These are phyloP conservation scores for Phytophthora fragariaefolia DNA, from an alignment of 352 stramenopile species.

Conservation along the genomic window DNA sequence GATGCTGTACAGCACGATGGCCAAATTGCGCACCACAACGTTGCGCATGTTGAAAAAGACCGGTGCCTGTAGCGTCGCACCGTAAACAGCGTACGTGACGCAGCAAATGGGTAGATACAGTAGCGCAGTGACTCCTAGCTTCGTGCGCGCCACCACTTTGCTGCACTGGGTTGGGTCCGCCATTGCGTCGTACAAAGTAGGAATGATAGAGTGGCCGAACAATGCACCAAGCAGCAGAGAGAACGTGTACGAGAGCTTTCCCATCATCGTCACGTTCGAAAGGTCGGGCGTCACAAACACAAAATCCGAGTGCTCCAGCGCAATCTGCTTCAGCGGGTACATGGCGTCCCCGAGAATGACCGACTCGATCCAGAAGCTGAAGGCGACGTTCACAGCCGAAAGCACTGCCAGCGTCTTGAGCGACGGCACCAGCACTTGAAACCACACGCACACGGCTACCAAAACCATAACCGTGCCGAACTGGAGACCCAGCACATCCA, in stretches of 20 bases:
- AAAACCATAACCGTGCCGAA: constrained; percentile 64
- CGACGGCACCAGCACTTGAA: constrained; percentile 73
- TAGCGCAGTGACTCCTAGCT: constrained; percentile 53
- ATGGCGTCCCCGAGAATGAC: constrained; percentile 86
- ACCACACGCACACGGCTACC: constrained; percentile 59
- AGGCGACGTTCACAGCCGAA: constrained; percentile 77
- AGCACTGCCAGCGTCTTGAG: constrained; percentile 62
- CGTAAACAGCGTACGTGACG: constrained; percentile 81
- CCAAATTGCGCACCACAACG: constrained; percentile 67
- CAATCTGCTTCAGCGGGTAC: constrained; percentile 84
- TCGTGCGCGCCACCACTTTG: constrained; percentile 55
- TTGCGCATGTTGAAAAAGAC: constrained; percentile 90
- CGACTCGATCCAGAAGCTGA: constrained; percentile 82
- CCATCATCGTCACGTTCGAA: constrained; percentile 48
- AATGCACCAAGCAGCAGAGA: constrained; percentile 68
- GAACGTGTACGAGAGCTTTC: constrained; percentile 81
- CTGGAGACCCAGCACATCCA: constrained; percentile 62
- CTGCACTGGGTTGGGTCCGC: constrained; percentile 60
- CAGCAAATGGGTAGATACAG: constrained; percentile 81
- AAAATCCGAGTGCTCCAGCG: constrained; percentile 63
- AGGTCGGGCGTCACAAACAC: constrained; percentile 74
- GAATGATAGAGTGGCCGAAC: constrained; percentile 74
- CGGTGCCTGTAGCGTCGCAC: constrained; percentile 71
- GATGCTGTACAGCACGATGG: constrained; percentile 79
- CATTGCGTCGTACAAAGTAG: constrained; percentile 84